Evolutionary conservation across 371 early-diverging fungal genomes (phyloP).

Genomic region (Encephalitozoon hellem): DNA sequence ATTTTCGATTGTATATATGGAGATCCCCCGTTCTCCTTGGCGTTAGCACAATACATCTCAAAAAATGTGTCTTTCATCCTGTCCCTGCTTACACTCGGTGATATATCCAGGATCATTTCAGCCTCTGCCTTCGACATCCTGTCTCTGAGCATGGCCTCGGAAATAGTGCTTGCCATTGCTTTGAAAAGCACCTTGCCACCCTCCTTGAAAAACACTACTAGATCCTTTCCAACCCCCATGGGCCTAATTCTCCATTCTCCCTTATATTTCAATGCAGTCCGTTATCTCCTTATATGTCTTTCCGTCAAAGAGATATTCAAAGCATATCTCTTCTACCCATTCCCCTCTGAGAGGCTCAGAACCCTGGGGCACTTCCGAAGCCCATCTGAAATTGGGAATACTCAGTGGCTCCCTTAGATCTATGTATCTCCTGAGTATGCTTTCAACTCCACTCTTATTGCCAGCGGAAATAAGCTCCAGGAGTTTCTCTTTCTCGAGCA

Average conservation of each 20-base stretch:
- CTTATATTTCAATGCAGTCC: conserved; percentile 35
- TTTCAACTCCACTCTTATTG: not conserved
- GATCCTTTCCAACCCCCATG: not conserved
- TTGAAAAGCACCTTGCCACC: not conserved
- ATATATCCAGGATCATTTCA: not conserved
- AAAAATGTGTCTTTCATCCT: not conserved
- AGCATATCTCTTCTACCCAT: not conserved
- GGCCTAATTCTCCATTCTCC: not conserved
- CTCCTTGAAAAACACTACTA: not conserved
- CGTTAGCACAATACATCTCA: not conserved
- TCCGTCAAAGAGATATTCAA: conserved; percentile 27
- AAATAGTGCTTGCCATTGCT: not conserved
- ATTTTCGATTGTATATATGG: conserved; percentile 19
- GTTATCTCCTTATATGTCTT: conserved; percentile 1
- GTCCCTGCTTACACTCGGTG: too few relatives aligned
- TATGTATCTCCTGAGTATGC: not conserved
- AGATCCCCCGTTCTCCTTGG: not conserved
- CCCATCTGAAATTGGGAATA: not conserved
- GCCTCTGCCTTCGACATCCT: conserved; percentile 13
- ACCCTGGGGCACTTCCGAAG: not conserved
- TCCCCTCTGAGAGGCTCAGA: not conserved
- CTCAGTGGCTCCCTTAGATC: not conserved
- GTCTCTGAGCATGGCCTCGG: not conserved
- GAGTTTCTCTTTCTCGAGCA: not conserved
- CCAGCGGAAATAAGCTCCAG: not conserved